Conservation (phyloP, 2,329 filamentous ascomycete genomes). For the Chrysoporthe puriensis region DNA sequence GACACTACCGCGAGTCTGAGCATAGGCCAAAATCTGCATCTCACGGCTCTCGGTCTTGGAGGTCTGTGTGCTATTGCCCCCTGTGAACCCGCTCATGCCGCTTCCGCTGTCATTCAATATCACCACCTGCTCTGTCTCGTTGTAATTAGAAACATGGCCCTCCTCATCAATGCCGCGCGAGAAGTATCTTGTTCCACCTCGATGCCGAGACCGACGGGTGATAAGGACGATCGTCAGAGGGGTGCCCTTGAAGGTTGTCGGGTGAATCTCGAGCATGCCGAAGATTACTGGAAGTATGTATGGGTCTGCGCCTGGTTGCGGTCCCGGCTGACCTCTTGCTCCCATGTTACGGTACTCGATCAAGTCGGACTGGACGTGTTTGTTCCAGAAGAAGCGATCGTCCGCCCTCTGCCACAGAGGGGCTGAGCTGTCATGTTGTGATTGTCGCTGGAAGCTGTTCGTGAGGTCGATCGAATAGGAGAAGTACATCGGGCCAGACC, state of each 20-base stretch:
- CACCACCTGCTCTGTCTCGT: conserved; percentile 94
- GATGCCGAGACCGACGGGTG: conserved; percentile 83
- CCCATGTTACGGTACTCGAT: conserved; percentile 80
- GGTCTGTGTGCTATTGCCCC: conserved; percentile 75
- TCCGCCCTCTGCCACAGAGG: conserved; percentile 92
- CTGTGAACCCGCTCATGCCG: conserved; percentile 78
- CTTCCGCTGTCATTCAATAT: conserved; percentile 81
- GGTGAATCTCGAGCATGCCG: conserved; percentile 90
- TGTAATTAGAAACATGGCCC: conserved; percentile 97
- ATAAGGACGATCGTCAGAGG: conserved; percentile 85
- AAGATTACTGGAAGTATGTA: conserved; percentile 96
- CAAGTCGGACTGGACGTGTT: conserved; percentile 85
- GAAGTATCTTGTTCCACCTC: conserved; percentile 92
- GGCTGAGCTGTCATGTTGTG: conserved; percentile 69
- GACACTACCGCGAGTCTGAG: conserved; percentile 95
- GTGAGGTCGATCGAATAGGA: conserved; percentile 97
- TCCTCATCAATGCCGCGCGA: conserved; percentile 91
- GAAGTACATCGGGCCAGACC: conserved; percentile 91
- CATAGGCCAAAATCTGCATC: conserved; percentile 88
- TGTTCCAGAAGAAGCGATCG: conserved; percentile 99
- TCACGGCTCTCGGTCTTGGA: conserved; percentile 71
- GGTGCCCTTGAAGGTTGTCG: conserved; percentile 82
- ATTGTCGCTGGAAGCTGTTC: conserved; percentile 94
- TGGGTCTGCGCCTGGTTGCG: conserved; percentile 80
- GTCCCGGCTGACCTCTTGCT: conserved; percentile 65